Conservation (phyloP, 768 basidiomycete species). For the Amanita exitialis region DNA sequence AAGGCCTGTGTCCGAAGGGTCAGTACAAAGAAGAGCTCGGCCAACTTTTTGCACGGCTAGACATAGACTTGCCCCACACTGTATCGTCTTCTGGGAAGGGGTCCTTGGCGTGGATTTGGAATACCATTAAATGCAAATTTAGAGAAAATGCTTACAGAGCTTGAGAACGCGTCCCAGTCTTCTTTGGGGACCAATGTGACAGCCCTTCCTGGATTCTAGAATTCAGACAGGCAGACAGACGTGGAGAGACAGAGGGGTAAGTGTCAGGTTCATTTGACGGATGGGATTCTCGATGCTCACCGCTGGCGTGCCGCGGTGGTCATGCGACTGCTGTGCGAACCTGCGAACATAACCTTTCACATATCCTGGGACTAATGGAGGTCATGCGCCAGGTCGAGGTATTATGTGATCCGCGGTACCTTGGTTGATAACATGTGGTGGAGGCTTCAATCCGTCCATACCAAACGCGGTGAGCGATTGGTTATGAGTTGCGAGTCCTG, state of each 20-base stretch:
- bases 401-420: conserved; percentile 25
- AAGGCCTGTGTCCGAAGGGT: conserved; percentile 36
- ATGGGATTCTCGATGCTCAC: conserved; percentile 20
- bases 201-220: conserved; percentile 74
- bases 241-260: too few relatives aligned
- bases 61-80: conserved; percentile 63
- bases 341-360: conserved; percentile 85
- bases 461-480: background rate
- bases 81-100: conserved; percentile 62
- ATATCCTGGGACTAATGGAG: conserved; percentile 58
- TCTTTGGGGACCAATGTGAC: conserved; percentile 84
- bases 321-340: conserved; percentile 87
- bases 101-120: conserved; percentile 31
- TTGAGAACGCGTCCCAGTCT: conserved; percentile 76
- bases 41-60: background rate
- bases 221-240: too few relatives aligned
- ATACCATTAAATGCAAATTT: background rate
- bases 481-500: background rate
- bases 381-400: background rate
- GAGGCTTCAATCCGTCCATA: conserved; percentile 41
- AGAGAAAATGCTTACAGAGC: conserved; percentile 33
- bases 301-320: conserved; percentile 87
- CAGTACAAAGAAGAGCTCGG: background rate
- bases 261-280: too few relatives aligned
- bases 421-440: conserved; percentile 65